phyloP scores from a whole-genome alignment of 208 protist species.

The Kentomonas sorsogonicus region DNA sequence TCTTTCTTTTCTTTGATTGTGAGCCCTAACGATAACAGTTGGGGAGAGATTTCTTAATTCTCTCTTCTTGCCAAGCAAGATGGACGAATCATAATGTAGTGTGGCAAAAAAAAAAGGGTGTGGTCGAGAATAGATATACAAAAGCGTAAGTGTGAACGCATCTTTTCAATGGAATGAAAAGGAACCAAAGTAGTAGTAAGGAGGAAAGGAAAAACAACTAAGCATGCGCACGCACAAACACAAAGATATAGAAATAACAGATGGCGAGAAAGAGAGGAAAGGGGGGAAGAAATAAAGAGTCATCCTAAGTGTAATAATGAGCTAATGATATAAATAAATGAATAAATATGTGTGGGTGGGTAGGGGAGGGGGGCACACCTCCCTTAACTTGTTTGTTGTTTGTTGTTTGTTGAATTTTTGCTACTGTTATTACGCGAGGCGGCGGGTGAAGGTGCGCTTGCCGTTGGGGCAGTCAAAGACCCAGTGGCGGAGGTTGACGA shows the following conservation, averaged over 20 bases:
- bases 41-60: no score
- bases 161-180: slow-evolving; percentile 10
- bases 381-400: neutral
- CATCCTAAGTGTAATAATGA: neutral
- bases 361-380: neutral
- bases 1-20: no score
- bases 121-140: neutral
- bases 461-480: slow-evolving; percentile 86
- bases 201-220: no score
- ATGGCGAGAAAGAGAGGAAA: slow-evolving; percentile 2
- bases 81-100: no score
- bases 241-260: neutral
- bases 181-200: slow-evolving; percentile 1
- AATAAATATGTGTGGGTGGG: neutral
- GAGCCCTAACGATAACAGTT: no score
- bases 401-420: no score
- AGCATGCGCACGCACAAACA: slow-evolving; percentile 1
- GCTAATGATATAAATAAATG: neutral
- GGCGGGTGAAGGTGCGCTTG: slow-evolving; percentile 75
- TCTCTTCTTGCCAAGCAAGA: no score
- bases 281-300: neutral
- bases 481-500: slow-evolving; percentile 87
- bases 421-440: slow-evolving; percentile 64
- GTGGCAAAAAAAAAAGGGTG: neutral
- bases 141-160: neutral